phyloP scores from a whole-genome alignment of 2,329 filamentous ascomycete species.

The Chrysoporthe cubensis region DNA sequence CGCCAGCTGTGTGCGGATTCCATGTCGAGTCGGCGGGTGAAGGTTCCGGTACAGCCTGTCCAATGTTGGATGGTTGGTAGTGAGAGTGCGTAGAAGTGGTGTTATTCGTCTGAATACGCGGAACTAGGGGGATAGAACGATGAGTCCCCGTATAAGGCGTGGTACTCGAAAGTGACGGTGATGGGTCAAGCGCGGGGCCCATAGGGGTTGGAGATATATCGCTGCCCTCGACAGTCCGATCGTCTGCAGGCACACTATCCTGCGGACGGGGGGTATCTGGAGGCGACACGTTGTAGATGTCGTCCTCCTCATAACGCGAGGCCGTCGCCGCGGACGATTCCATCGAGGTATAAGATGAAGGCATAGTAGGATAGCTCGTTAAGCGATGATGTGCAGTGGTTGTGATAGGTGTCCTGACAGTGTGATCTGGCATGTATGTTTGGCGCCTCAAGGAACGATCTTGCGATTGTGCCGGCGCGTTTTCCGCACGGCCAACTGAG shows the following conservation, averaged over 20 bases:
- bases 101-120: constrained; percentile 30
- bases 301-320: constrained; percentile 37
- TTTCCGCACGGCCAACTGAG: constrained; percentile 2
- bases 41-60: constrained; percentile 14
- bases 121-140: constrained; percentile 29
- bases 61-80: constrained; percentile 28
- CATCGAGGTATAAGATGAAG: constrained; percentile 24
- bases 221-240: constrained; percentile 27
- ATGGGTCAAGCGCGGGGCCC: constrained; percentile 17
- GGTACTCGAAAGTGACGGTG: constrained; percentile 19
- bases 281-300: constrained; percentile 54
- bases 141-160: constrained; percentile 29
- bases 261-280: constrained; percentile 44
- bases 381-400: constrained; percentile 39
- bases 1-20: constrained; percentile 29
- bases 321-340: constrained; percentile 12
- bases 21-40: constrained; percentile 29
- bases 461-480: background rate
- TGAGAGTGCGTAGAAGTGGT: constrained; percentile 29
- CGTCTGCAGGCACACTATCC: constrained; percentile 24
- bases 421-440: constrained; percentile 22
- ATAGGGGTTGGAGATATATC: constrained; percentile 4
- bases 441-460: constrained; percentile 18
- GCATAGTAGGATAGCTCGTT: constrained; percentile 41
- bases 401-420: constrained; percentile 9